phyloP scores from a whole-genome alignment of 331 rosid genomes.

The Arachis monticola region DNA sequence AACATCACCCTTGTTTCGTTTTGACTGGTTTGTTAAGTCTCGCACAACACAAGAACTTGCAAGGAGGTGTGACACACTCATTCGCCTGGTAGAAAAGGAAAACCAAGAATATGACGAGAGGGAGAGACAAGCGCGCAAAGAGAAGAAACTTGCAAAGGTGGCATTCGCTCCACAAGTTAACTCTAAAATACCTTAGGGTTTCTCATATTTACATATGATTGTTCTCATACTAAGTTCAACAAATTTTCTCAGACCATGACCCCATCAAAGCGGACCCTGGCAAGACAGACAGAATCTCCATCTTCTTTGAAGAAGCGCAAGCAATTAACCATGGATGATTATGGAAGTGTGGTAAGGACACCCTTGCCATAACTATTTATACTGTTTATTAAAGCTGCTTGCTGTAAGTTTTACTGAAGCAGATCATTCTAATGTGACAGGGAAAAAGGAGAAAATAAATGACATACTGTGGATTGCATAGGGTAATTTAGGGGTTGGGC shows the following conservation, averaged over 20 bases:
- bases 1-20: slow-evolving; percentile 94
- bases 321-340: slow-evolving; percentile 89
- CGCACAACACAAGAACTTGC: slow-evolving; percentile 99
- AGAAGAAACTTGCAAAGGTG: slow-evolving; percentile 98
- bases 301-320: slow-evolving; percentile 76
- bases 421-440: slow-evolving; percentile 49
- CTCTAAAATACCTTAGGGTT: slow-evolving; percentile 5
- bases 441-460: slow-evolving; percentile 77
- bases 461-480: slow-evolving; percentile 15
- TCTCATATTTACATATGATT: neutral
- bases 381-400: slow-evolving; percentile 19
- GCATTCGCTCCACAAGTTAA: slow-evolving; percentile 1
- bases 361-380: slow-evolving; percentile 21
- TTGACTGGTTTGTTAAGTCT: slow-evolving; percentile 99
- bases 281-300: slow-evolving; percentile 84
- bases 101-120: slow-evolving; percentile 97
- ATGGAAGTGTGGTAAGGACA: slow-evolving; percentile 59
- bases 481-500: neutral
- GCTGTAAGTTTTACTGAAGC: slow-evolving; percentile 29
- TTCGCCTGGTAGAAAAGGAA: slow-evolving; percentile 96
- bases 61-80: slow-evolving; percentile 96
- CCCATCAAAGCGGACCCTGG: slow-evolving; percentile 83
- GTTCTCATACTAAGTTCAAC: slow-evolving; percentile 19
- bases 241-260: slow-evolving; percentile 68
- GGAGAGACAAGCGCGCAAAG: slow-evolving; percentile 99